Percentiles rank a stretch among this genome's conserved stretches.
Evolutionary conservation across 352 stramenopile species (phyloP).

Genomic region (Hyaloperonospora brassicae): DNA sequence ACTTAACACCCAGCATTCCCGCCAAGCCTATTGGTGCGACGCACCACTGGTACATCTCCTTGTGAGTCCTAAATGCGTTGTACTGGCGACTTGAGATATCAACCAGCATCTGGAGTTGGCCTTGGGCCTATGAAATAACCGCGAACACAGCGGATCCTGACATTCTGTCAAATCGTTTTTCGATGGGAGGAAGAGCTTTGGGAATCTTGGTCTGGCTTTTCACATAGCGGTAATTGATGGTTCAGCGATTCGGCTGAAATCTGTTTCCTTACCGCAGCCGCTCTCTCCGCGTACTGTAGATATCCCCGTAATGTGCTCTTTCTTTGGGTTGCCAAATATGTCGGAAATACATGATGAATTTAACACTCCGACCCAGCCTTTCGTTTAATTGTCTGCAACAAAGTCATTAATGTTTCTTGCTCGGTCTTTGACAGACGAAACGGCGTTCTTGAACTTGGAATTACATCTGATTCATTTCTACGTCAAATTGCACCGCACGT

Average conservation of each 20-base stretch:
- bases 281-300: not conserved
- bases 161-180: slow-evolving; percentile 15
- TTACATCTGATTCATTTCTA: not conserved
- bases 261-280: not conserved
- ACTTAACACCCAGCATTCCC: not conserved
- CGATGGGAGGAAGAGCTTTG: slow-evolving; percentile 8
- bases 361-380: slow-evolving; percentile 11
- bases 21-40: not conserved
- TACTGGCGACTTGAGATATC: slow-evolving; percentile 8
- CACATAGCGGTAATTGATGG: slow-evolving; percentile 14
- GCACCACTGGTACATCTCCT: slow-evolving; percentile 21
- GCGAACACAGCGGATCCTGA: slow-evolving; percentile 2
- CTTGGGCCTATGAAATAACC: slow-evolving; percentile 22
- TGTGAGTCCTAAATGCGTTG: slow-evolving; percentile 26
- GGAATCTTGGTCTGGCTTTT: slow-evolving; percentile 10
- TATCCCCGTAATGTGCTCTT: not conserved
- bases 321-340: slow-evolving; percentile 12
- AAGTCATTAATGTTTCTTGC: slow-evolving; percentile 5
- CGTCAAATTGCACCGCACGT: not conserved
- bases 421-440: slow-evolving; percentile 3
- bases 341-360: slow-evolving; percentile 14
- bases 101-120: slow-evolving; percentile 27
- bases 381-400: slow-evolving; percentile 10
- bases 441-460: not conserved
- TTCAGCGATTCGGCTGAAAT: slow-evolving; percentile 8